phyloP scores from a whole-genome alignment of 208 protist genomes.

The Leishmania lainsoni region DNA sequence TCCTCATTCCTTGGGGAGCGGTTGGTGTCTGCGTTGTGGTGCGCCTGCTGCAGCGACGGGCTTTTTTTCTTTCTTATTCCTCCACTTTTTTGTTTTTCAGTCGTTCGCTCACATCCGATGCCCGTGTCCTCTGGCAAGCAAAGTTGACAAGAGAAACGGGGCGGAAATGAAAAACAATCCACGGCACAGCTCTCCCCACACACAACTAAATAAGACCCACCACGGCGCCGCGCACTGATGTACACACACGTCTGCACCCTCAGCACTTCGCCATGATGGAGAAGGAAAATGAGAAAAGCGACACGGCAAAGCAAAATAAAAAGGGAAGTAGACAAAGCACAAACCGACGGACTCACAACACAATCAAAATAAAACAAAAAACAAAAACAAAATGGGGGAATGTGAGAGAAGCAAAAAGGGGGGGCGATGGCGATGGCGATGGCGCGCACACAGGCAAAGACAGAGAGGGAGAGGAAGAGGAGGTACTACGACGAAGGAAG shows the following conservation, averaged over 20 bases:
- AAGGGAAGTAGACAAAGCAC: slow-evolving; percentile 18
- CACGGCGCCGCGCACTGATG: not conserved
- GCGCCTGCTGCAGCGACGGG: not conserved
- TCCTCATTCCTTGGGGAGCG: not conserved
- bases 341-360: not conserved
- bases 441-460: not conserved
- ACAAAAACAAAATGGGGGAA: not conserved
- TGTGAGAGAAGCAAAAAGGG: not conserved
- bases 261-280: not conserved
- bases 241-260: not conserved
- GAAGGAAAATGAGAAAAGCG: slow-evolving; percentile 7
- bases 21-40: not conserved
- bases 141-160: not conserved
- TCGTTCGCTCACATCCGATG: not conserved
- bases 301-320: slow-evolving; percentile 11
- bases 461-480: not conserved
- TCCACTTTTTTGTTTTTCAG: not conserved
- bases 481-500: not conserved
- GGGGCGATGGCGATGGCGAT: not conserved
- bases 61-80: not conserved
- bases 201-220: not conserved
- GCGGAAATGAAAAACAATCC: slow-evolving; percentile 9
- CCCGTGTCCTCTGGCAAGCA: not conserved
- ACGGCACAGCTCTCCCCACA: slow-evolving; percentile 12
- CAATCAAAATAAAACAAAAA: too few species aligned